A percentile compares a stretch with the other conserved stretches of the same genome.
phyloP scores from a whole-genome alignment of 208 protist species.

The Naegleria fowleri region DNA sequence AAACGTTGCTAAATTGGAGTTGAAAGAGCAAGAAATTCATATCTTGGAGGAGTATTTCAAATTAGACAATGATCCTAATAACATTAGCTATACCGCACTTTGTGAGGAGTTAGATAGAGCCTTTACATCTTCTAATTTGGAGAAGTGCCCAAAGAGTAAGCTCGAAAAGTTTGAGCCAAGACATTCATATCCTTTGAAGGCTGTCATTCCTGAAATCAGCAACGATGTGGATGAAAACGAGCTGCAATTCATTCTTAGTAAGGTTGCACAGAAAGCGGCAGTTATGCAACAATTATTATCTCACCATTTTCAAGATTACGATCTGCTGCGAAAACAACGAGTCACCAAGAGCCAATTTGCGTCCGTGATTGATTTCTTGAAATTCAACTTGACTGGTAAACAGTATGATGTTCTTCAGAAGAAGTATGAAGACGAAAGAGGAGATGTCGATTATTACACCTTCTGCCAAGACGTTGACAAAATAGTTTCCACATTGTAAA shows the following conservation, averaged over 20 bases:
- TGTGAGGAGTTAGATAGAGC: constrained; percentile 33
- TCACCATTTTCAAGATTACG: constrained; percentile 66
- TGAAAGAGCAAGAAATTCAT: constrained; percentile 33
- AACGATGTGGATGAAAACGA: constrained; percentile 3
- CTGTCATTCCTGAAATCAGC: neutral
- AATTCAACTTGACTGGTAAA: constrained; percentile 59
- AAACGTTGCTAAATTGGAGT: constrained; percentile 51
- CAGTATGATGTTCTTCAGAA: constrained; percentile 33
- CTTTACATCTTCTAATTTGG: constrained; percentile 9
- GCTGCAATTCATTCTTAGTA: constrained; percentile 23
- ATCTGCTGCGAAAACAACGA: constrained; percentile 59
- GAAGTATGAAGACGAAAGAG: constrained; percentile 13
- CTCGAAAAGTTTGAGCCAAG: neutral
- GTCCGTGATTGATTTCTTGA: constrained; percentile 61
- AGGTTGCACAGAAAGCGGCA: neutral
- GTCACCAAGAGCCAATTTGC: constrained; percentile 76
- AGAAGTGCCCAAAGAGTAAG: constrained; percentile 23
- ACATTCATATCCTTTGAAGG: constrained; percentile 33
- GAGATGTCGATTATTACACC: constrained; percentile 8
- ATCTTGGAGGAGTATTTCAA: constrained; percentile 26
- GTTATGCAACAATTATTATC: constrained; percentile 35
- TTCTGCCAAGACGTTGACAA: constrained; percentile 7
- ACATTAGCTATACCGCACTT: constrained; percentile 31
- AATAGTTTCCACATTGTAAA: neutral
- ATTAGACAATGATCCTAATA: neutral